Conservation (phyloP, 768 basidiomycete species). For the Saitozyma podzolica region DNA sequence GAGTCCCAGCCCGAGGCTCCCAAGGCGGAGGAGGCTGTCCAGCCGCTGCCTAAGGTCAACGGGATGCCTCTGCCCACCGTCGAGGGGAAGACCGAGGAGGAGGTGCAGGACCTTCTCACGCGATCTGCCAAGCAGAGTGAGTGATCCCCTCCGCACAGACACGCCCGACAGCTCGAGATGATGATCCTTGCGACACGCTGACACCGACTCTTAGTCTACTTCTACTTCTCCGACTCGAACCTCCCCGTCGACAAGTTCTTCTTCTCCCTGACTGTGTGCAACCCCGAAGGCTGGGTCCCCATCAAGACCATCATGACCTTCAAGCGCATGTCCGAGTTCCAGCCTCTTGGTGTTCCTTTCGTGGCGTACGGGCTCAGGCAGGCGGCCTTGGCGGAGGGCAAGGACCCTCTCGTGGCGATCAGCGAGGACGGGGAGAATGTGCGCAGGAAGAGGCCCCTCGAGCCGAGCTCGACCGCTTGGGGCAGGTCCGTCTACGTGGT, state of each 20-base stretch:
- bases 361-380: constrained; percentile 66
- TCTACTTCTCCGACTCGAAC: constrained; percentile 96
- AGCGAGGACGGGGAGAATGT: constrained; percentile 72
- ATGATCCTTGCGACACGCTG: background rate
- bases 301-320: constrained; percentile 84
- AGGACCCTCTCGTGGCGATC: constrained; percentile 65
- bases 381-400: constrained; percentile 29
- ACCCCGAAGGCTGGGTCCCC: constrained; percentile 84
- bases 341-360: constrained; percentile 64
- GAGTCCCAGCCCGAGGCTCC: constrained; percentile 6
- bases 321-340: constrained; percentile 86
- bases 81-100: constrained; percentile 42
- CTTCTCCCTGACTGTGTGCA: constrained; percentile 80
- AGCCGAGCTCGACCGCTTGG: constrained; percentile 65
- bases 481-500: constrained; percentile 87
- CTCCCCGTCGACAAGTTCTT: constrained; percentile 82
- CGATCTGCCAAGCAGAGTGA: constrained; percentile 48
- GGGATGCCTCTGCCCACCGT: constrained; percentile 26
- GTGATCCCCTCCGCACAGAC: constrained; percentile 11
- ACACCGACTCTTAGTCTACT: constrained; percentile 66
- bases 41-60: constrained; percentile 7
- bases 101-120: constrained; percentile 37
- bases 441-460: constrained; percentile 70
- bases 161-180: background rate
- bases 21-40: background rate